Percentiles rank a stretch among this genome's conserved stretches.
Conservation (phyloP, 352 stramenopile genomes). For the Phytophthora gonapodyides region DNA sequence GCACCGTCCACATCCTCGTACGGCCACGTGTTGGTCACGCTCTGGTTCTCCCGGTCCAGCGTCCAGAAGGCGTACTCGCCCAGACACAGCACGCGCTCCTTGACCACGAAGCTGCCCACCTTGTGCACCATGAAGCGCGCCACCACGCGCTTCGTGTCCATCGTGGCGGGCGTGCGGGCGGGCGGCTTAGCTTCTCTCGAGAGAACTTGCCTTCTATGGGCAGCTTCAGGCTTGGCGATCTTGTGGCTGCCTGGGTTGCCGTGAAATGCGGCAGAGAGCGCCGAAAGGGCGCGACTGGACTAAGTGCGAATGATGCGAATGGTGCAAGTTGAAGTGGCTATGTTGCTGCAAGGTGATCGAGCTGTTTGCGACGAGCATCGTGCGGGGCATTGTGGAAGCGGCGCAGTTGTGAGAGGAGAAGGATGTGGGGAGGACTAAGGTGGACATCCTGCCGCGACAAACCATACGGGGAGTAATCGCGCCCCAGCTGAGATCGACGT, state of each 20-base stretch:
- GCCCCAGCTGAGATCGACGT: no score
- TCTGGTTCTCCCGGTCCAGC: slow-evolving; percentile 67
- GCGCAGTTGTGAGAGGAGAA: no score
- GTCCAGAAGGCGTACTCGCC: slow-evolving; percentile 75
- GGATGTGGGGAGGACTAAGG: no score
- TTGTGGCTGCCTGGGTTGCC: no score
- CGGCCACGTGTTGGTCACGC: slow-evolving; percentile 80
- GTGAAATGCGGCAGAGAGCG: not conserved
- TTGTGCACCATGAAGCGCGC: slow-evolving; percentile 88
- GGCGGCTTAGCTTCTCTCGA: not conserved
- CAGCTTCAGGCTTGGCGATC: no score
- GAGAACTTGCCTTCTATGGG: not conserved
- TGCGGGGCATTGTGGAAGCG: no score
- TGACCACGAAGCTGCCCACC: slow-evolving; percentile 82
- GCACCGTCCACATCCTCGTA: slow-evolving; percentile 79
- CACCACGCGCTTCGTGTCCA: slow-evolving; percentile 66
- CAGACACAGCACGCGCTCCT: slow-evolving; percentile 85
- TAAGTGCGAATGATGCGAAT: no score
- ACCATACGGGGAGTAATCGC: no score
- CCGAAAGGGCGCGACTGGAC: not conserved
- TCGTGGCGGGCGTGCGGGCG: slow-evolving; percentile 13
- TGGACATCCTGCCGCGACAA: no score
- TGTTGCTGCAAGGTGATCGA: no score
- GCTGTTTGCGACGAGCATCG: no score
- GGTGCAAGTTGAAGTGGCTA: no score